phyloP scores from a whole-genome alignment of 1,284 basidiomycete species.

The Laetiporus sulphureus region DNA sequence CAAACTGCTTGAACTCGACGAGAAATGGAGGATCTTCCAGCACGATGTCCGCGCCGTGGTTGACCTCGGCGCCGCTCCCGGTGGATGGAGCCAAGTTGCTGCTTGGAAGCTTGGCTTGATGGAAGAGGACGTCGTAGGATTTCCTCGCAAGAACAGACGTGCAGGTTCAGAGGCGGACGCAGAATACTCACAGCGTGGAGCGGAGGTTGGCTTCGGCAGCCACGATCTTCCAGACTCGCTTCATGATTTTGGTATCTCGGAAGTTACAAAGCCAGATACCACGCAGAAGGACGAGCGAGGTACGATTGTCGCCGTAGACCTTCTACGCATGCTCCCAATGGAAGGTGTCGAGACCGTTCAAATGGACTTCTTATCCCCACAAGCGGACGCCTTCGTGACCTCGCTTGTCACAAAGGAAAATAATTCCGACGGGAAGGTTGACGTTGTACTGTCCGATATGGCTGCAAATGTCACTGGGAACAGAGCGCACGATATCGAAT shows the following conservation, averaged over 20 bases:
- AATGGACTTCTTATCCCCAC: slow-evolving; percentile 67
- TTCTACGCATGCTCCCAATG: slow-evolving; percentile 62
- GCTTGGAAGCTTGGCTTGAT: slow-evolving; percentile 42
- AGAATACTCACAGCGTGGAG: neutral
- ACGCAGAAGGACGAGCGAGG: slow-evolving; percentile 32
- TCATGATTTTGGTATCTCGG: neutral
- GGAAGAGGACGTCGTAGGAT: slow-evolving; percentile 10
- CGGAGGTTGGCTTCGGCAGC: neutral
- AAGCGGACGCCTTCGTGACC: slow-evolving; percentile 43
- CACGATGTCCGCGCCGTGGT: slow-evolving; percentile 56
- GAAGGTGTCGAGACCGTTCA: slow-evolving; percentile 62
- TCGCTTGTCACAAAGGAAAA: slow-evolving; percentile 30
- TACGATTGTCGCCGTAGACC: slow-evolving; percentile 68
- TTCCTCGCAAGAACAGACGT: neutral
- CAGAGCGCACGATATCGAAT: slow-evolving; percentile 47
- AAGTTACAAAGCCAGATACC: neutral
- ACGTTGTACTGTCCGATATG: slow-evolving; percentile 76
- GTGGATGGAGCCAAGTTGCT: slow-evolving; percentile 85
- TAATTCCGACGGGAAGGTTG: slow-evolving; percentile 41
- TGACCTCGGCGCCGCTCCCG: slow-evolving; percentile 83
- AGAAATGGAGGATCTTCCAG: slow-evolving; percentile 45
- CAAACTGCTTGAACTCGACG: slow-evolving; percentile 75
- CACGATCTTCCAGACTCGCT: neutral
- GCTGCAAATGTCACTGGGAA: slow-evolving; percentile 68
- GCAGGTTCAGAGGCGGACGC: neutral